Evolutionary conservation across 2,329 filamentous ascomycete species (phyloP), one percentile per base, ranked within the genome.

Genomic region (Paecilomyces sp.): DNA sequence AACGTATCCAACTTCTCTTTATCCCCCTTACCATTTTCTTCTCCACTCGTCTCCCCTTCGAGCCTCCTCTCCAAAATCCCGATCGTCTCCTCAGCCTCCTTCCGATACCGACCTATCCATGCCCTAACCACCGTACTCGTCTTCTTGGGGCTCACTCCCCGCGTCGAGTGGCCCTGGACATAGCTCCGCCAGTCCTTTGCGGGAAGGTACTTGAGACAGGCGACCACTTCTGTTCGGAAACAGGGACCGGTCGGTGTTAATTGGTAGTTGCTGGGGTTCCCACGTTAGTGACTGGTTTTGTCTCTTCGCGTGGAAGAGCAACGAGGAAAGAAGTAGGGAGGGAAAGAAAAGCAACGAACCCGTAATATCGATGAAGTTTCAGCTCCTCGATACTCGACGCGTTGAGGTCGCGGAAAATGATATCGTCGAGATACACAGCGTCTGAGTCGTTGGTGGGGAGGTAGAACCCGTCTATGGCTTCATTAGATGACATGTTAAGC

Each of bases 221-320:
- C 74, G 51, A 71, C 76, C 33, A 78, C 71, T 58, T 78, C 74
- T 8, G 77, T 79, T 24, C 77, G 72, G 63, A 73, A 77, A 62
- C 77, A 79, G 18, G 72, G 70, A 8, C 76, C 77, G 8, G 70
- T 65, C 53, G 63, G 59, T 51, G 70, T 75, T 55, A 77, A 58
- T 66, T 72, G 72, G 58, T 79, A 79, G 62, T 78, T 75, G n/a
- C 76, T 77, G 59, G 58, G 52, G 53, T 36, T 55, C 25, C 3
- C 60, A 8, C 5, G 3, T 18, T 47, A 8, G 15, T n/a, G 47
- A 62, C 30, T 24, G 11, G 9, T 11, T 12, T 33, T 3, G 25
- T 50, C 24, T 11, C 36, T 50, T 22, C 22, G 9, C 22, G 24
- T 30, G 18, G 51, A 53, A 24, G 28, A 62, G 56, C 8, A 53